Percentiles rank a stretch among this genome's conserved stretches.
These are phyloP conservation scores for Jatropha podagrica DNA, from an alignment of 441 rosid genomes.

Conservation along the genomic window DNA sequence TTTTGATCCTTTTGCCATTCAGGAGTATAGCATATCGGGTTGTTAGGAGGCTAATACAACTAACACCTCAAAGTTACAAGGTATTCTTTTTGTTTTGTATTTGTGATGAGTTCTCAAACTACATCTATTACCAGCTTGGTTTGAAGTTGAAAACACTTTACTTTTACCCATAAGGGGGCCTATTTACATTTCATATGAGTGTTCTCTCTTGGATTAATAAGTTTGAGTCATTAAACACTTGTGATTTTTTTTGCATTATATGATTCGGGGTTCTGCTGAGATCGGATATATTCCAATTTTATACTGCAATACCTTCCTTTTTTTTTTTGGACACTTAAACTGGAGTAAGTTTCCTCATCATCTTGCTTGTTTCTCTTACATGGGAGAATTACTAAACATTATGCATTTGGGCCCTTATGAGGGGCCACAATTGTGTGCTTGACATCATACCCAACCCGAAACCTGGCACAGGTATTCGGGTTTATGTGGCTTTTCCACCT, in stretches of 20 bases:
- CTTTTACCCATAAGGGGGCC: neutral
- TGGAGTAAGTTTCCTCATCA: neutral
- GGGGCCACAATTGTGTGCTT: too few species aligned
- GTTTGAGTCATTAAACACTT: neutral
- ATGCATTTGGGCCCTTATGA: too few species aligned
- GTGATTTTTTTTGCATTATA: neutral
- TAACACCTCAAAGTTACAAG: slow-evolving; percentile 76
- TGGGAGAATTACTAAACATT: neutral
- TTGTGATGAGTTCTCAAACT: slow-evolving; percentile 17
- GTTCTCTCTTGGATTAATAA: neutral
- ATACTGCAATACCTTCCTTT: neutral
- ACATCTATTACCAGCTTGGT: neutral
- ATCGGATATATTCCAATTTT: neutral
- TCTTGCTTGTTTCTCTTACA: neutral
- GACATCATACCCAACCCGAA: too few species aligned
- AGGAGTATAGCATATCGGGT: slow-evolving; percentile 70
- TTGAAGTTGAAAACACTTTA: neutral
- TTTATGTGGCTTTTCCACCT: too few species aligned
- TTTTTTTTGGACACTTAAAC: neutral
- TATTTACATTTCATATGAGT: neutral
- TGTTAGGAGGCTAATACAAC: slow-evolving; percentile 74
- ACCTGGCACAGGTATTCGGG: too few species aligned
- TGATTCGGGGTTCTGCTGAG: neutral
- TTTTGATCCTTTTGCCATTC: slow-evolving; percentile 77
- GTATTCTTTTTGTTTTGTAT: slow-evolving; percentile 37